Evolutionary conservation across 768 basidiomycete genomes (phyloP), one percentile per base, ranked within the genome.

Genomic region (Podaxis carcinomalis): DNA sequence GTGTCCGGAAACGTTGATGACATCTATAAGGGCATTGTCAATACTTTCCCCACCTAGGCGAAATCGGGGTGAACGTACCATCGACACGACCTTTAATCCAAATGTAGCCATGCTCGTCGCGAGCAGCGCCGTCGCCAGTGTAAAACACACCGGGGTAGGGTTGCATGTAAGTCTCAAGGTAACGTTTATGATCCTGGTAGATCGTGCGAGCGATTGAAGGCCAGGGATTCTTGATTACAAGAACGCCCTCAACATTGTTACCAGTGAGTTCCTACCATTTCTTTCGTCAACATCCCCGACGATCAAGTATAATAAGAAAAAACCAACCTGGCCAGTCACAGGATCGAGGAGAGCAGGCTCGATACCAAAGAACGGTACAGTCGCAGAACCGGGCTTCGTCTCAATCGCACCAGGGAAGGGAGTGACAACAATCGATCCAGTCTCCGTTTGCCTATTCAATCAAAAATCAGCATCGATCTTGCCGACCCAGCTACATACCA

Each of bases 1-100:
- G 74, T 99, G 96, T 1, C 96, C 96, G 44, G 96, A 95, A 35
- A 98, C 95, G 75, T 98, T 98, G 83, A 97, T 97, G 62, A 97
- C 95, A 76, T 96, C 91, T 92, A 67, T 11, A 61, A 42, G 10
- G 35, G 27, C 23, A 5, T 63, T 14, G 58, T 21, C 49, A 5
- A 14, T 14, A 39, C 5, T 23, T 28, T 47, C 42, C 51, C 44
- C 42, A 51, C 1, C 32, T 27, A 5, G 27, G 27, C 4, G 23
- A 39, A 11, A 16, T 9, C 62, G 32, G 61, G 56, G 23, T 46
- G 52, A 4, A 65, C 81, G 75, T 65, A 81, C 90, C 95, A 73
- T 99, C 97, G 53, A 98, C 85, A 66, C 97, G 87, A 55, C 96
- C 97, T 74, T 94, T 94, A 75, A 99, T 98, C 96, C 97, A 98